Percentiles rank a stretch among this genome's conserved stretches.
phyloP scores from a whole-genome alignment of 2,329 filamentous ascomycete genomes.

The Rhexocercosporidium sp. region DNA sequence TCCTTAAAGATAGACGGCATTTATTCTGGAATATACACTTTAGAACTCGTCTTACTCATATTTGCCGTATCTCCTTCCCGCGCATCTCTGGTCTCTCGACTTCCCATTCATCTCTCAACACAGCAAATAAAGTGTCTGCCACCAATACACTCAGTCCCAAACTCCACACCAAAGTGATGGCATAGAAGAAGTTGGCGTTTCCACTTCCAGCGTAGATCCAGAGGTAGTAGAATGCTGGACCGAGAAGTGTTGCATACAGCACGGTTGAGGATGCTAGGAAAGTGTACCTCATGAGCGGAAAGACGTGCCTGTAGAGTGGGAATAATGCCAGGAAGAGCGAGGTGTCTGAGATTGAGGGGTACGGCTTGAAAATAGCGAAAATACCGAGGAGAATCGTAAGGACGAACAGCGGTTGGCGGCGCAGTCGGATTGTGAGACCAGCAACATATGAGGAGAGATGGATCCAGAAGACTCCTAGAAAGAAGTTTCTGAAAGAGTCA shows the following conservation, averaged over 20 bases:
- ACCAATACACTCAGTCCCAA: slow-evolving; percentile 85
- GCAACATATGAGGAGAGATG: slow-evolving; percentile 90
- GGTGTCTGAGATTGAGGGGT: slow-evolving; percentile 90
- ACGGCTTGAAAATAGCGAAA: slow-evolving; percentile 95
- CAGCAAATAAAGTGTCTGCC: slow-evolving; percentile 86
- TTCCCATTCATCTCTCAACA: slow-evolving; percentile 92
- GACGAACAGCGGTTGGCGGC: slow-evolving; percentile 85
- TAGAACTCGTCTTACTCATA: slow-evolving; percentile 32
- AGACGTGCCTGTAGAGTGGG: slow-evolving; percentile 87
- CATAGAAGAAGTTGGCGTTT: slow-evolving; percentile 99
- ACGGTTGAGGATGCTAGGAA: slow-evolving; percentile 85
- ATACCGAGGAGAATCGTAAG: slow-evolving; percentile 85
- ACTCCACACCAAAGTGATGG: slow-evolving; percentile 98
- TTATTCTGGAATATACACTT: background rate
- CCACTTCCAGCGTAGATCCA: slow-evolving; percentile 99
- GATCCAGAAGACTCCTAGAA: slow-evolving; percentile 97
- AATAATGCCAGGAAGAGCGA: slow-evolving; percentile 84
- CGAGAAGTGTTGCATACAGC: slow-evolving; percentile 85
- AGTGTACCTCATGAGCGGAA: slow-evolving; percentile 91
- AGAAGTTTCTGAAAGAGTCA: slow-evolving; percentile 96
- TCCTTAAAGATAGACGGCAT: background rate
- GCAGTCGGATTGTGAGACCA: slow-evolving; percentile 81
- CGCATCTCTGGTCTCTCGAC: slow-evolving; percentile 87
- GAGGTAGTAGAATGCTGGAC: slow-evolving; percentile 93
- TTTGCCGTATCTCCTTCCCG: slow-evolving; percentile 73